phyloP scores from a whole-genome alignment of 1,284 basidiomycete species.

The Cystobasidiaceae sp. region DNA sequence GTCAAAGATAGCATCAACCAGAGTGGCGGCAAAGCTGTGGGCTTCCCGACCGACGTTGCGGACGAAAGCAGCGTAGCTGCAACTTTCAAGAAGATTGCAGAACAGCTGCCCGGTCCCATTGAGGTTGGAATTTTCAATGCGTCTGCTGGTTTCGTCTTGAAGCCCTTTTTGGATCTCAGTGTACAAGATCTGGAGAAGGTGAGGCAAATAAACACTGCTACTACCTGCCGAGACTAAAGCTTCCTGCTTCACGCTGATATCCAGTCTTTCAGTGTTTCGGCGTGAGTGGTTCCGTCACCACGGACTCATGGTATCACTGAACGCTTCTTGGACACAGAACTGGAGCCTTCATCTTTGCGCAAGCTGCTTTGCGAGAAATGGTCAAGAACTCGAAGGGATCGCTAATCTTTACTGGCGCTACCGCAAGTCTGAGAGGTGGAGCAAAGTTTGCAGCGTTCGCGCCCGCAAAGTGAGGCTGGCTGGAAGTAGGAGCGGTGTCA shows the following conservation, averaged over 20 bases:
- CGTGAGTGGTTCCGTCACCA: neutral
- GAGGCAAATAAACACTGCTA: neutral
- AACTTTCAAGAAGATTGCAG: conserved; percentile 1
- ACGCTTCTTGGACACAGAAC: neutral
- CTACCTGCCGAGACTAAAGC: neutral
- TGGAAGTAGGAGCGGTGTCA: too few relatives aligned
- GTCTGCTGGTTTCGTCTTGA: conserved; percentile 10
- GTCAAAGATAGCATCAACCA: conserved; percentile 12
- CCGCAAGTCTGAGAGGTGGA: conserved; percentile 20
- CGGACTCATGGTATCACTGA: neutral
- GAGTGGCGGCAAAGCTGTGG: conserved; percentile 17
- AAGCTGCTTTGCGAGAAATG: conserved; percentile 11
- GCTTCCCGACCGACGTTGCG: conserved; percentile 21
- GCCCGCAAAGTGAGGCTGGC: conserved; percentile 5
- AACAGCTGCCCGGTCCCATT: conserved; percentile 19
- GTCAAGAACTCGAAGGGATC: conserved; percentile 8
- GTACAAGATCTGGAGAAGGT: conserved; percentile 5
- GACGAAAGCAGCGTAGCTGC: conserved; percentile 15
- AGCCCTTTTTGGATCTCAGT: conserved; percentile 13
- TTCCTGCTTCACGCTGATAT: neutral
- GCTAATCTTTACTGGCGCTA: conserved; percentile 26
- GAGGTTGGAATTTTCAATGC: conserved; percentile 27
- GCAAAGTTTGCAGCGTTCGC: conserved; percentile 29
- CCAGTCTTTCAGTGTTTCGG: conserved; percentile 14
- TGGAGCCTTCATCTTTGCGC: conserved; percentile 28